Evolutionary conservation across 1,284 basidiomycete species (phyloP).

Genomic region (Ceratobasidium sp.): DNA sequence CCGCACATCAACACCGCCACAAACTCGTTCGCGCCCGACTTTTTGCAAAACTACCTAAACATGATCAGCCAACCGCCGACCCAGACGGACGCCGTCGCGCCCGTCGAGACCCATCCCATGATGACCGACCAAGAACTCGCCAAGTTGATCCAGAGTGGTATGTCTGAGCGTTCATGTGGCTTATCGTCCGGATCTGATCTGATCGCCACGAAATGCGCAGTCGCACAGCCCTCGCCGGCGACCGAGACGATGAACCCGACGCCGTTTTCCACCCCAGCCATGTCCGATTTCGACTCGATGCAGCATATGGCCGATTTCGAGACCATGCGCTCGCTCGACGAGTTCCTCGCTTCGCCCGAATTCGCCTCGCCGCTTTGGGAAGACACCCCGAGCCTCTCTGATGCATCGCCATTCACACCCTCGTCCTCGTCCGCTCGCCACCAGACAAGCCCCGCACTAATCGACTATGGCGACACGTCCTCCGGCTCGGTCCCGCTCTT

Average conservation of each 20-base stretch:
- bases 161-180: too few relatives aligned
- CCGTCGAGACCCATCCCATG: background rate
- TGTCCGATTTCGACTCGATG: background rate
- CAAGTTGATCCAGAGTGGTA: conserved; percentile 29
- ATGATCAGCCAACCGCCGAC: conserved; percentile 18
- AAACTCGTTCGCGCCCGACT: conserved; percentile 2
- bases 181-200: background rate
- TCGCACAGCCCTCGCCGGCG: background rate
- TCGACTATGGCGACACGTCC: conserved; percentile 18
- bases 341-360: conserved; percentile 37
- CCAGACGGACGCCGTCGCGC: conserved; percentile 35
- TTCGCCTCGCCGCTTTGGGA: conserved; percentile 36
- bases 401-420: conserved; percentile 39
- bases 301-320: conserved; percentile 6
- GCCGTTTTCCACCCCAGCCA: conserved; percentile 27
- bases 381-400: conserved; percentile 38
- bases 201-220: background rate
- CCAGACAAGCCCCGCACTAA: conserved; percentile 37
- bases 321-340: conserved; percentile 23
- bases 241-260: background rate
- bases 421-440: conserved; percentile 37
- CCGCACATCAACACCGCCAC: background rate
- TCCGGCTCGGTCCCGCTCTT: conserved; percentile 22
- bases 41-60: conserved; percentile 23
- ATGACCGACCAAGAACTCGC: conserved; percentile 13